A percentile compares a stretch with the other conserved stretches of the same genome.
phyloP scores from a whole-genome alignment of 2,329 filamentous ascomycete genomes.

The Cytospora piceae region DNA sequence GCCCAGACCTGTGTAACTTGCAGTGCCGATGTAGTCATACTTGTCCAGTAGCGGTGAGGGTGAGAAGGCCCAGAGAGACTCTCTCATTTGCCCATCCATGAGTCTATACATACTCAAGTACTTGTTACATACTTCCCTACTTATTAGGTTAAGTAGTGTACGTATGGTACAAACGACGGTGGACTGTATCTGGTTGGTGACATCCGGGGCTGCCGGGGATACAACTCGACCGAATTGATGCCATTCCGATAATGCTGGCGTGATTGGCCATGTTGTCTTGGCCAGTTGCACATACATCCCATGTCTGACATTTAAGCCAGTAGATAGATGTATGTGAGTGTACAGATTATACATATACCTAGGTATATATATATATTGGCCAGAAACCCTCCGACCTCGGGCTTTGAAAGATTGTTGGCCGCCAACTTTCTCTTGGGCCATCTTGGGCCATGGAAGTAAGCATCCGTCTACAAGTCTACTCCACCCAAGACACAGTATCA shows the following conservation, averaged over 20 bases:
- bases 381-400: neutral
- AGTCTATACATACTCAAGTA: no score
- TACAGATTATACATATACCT: neutral
- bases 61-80: neutral
- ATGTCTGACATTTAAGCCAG: neutral
- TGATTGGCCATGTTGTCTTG: neutral
- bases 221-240: neutral
- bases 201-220: neutral
- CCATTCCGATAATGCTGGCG: neutral
- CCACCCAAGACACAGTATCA: neutral
- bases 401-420: neutral
- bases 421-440: neutral
- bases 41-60: neutral
- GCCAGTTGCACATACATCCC: neutral
- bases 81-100: neutral
- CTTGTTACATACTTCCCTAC: no score
- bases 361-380: neutral
- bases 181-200: constrained; percentile 2
- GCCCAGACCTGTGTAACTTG: neutral
- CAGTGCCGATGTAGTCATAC: neutral
- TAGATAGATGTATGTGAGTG: neutral
- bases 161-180: neutral
- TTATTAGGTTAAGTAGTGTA: neutral
- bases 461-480: neutral
- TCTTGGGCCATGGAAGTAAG: neutral